Evolutionary conservation across 331 rosid species (phyloP), one percentile per base, ranked within the genome.

Genomic region (Cydonia oblonga): DNA sequence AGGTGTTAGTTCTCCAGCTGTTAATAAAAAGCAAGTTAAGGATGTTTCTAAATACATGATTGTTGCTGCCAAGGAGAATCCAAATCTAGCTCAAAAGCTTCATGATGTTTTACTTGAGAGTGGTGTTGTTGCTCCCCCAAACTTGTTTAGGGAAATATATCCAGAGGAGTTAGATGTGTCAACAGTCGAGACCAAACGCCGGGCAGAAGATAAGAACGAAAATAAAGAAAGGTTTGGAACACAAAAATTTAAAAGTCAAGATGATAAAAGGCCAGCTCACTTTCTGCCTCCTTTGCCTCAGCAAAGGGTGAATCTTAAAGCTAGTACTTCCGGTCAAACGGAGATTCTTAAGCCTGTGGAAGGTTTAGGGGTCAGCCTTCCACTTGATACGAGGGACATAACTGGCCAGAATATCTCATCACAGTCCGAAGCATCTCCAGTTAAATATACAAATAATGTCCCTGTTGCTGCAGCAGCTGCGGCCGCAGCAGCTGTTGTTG

Each of bases 31-130:
- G 96, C 85, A 89, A 79, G 96, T 90, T 71, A 91, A 88, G 64
- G 96, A 91, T 44, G 90, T 91, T 80, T 95, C 99, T 20, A 87
- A 87, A 79, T 95, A 91, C 84, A 88, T 95, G 99, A 95, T 95
- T 57, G 96, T 91, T 70, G 97, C 99, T 72, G 96, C 99, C 74
- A 91, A 86, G 78, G 99, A 91, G 80, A 95, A 95, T 77, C 99
- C 99, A 76, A 84, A 86, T 77, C 76, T 95, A 63, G 99, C 93
- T 54, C 96, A 90, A 75, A 95, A 91, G 72, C 96, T 95, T 84
- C 96, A 87, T 58, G 92, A 95, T 40, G 99, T 90, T 78, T 77
- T 95, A 76, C 96, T 82, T 15, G 97, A 95, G 84, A 95, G 96
- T 61, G 99, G 99, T 44, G 96, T 95, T 57, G 89, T 77, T 81